Evolutionary conservation across 306 rosid genomes (phyloP), one percentile per base, ranked within the genome.

Genomic region (Potentilla sterilis): DNA sequence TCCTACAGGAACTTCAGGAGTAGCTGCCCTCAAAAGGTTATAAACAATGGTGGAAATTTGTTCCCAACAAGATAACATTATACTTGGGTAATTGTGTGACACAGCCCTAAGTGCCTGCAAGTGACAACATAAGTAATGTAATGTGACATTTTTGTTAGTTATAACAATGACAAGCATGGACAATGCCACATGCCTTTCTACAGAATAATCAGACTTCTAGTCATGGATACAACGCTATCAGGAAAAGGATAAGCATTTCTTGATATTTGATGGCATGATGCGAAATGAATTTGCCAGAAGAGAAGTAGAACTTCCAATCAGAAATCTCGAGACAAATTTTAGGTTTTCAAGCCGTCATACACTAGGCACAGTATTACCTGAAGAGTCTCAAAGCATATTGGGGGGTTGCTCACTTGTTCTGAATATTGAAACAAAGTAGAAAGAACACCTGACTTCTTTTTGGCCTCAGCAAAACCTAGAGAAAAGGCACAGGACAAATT

Each of bases 341-440:
- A 78, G 44, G 58, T 75, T 21, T 69, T 66, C 19, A 48, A 41
- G 48, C 37, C 66, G 28, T 38, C 32, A 3, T 65, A 38, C 40
- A 64, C 67, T 61, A 19, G 66, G 43, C 51, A 34, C 40, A 72
- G 59, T 78, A 75, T 82, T 86, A 91, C 97, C 98, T 92, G 99
- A 70, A 95, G 99, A 65, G 99, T 89, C 88, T 95, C 99, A 58
- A 92, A 87, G 91, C 96, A 89, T 78, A 90, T 81, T 40, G 88
- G 78, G 42, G 88, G 86, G 76, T 82, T 84, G 85, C 79, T 87
- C 82, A 74, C 73, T 76, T 88, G 86, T 85, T 85, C 79, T 42
- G 97, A 81, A 80, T 84, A 86, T 75, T 81, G 80, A 79, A 92
- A 87, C 74, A 95, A 81, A 47, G 77, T 79, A 79, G 22, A 77